Base-by-base conservation (phyloP, 176 grass and related monocot genomes). In the Ensete glaucum region DNA sequence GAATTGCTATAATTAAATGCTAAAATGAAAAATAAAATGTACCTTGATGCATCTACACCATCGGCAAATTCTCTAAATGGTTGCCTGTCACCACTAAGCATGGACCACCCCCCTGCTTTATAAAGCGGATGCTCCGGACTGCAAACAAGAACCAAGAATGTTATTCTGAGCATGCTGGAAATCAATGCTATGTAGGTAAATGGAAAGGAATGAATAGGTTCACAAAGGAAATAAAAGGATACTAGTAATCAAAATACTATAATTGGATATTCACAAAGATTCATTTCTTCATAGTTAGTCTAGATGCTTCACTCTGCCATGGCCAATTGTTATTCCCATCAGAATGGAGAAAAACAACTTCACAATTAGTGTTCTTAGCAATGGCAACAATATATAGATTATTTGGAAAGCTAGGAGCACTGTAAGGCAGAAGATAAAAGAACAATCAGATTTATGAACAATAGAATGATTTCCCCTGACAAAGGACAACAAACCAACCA, bases 91-190 rank as follows among this genome's bases (percentile, higher is more conserved):
- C 84, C 90, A 81, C 95, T 86, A 91, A 99, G 95, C 81, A 91
- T 91, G 17, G 95, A 99, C 82, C 90, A 85, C 82, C 84, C 95
- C 21, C 55, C 88, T 79, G 90, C 87, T 86, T 81, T 91, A 80
- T 81, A 81, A 81, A 94, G 78, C 67, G 86, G 86, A 87, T 94
- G 84, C 82, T 99, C 95, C 20, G 88, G 95, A 81, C 95, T 99
- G 83, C 76, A 89, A 81, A 80, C 83, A 87, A 58, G 20, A 75
- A 87, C 69, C 75, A 64, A 17, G 10, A 48, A 43, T 55, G 34
- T 43, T 43, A 43, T 43, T 43, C 34, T 43, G 34, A 43, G 34
- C 34, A 43, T 43, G 34, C 34, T 43, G 3, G 34, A 43, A 43
- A 43, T 43, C 4, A 43, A 43, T 43, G 34, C 3, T 43, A 43